A percentile compares a stretch with the other conserved stretches of the same genome.
Evolutionary conservation across 345 rosid genomes (phyloP).

Genomic region (Euphorbia pulcherrima): DNA sequence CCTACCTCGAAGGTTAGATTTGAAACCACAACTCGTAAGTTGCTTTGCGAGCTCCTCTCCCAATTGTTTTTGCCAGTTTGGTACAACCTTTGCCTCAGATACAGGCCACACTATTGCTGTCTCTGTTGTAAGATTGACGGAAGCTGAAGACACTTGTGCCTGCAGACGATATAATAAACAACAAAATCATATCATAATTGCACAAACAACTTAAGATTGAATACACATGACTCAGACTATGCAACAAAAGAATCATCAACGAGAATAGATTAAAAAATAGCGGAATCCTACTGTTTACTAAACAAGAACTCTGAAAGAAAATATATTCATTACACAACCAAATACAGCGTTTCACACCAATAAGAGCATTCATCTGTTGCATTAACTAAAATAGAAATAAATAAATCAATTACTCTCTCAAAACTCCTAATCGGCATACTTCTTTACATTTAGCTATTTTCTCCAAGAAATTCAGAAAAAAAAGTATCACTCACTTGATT

Average conservation of each 20-base stretch:
- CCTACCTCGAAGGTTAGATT: constrained; percentile 77
- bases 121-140: constrained; percentile 87
- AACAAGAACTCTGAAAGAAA: constrained; percentile 5
- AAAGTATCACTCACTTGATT: constrained; percentile 54
- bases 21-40: constrained; percentile 78
- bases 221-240: neutral
- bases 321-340: neutral
- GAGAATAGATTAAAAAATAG: neutral
- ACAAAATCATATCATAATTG: neutral
- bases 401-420: too few species aligned
- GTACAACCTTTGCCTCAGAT: constrained; percentile 63
- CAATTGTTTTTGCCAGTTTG: constrained; percentile 73
- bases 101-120: constrained; percentile 90
- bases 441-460: neutral
- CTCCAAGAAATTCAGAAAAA: neutral
- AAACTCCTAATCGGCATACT: too few species aligned
- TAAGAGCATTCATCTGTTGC: neutral
- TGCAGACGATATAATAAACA: constrained; percentile 29
- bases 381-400: neutral
- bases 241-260: neutral
- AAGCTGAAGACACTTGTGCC: constrained; percentile 89
- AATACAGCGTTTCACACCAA: neutral
- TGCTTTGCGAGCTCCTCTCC: constrained; percentile 92
- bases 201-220: neutral
- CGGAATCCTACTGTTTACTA: neutral